Evolutionary conservation across 2,329 filamentous ascomycete genomes (phyloP), one percentile per base, ranked within the genome.

Genomic region (Colletotrichum gigasporum): DNA sequence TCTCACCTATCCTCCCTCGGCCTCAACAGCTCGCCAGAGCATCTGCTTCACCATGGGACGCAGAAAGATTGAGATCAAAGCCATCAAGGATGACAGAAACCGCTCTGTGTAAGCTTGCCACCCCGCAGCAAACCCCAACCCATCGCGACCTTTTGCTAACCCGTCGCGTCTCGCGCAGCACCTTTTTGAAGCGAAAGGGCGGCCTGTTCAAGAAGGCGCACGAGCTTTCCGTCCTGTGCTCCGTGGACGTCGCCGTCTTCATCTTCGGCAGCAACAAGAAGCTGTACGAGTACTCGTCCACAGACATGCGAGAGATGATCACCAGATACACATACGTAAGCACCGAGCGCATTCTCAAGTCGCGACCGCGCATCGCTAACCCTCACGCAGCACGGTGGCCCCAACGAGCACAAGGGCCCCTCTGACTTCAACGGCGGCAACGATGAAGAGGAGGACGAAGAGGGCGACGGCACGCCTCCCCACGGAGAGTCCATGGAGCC

Each of bases 251-350:
- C 70, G 96, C 96, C 39, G 96, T 99, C 74, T 96, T 99, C 78
- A 97, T 99, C 73, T 98, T 98, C 75, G 95, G 95, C 68, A 94
- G 93, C 81, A 99, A 99, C 80, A 99, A 98, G 86, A 98, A 98
- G 82, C 86, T 99, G 24, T 97, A 98, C 79, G 94, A 99, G 79
- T 99, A 97, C 78, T 98, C 94, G 11, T 98, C 95, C 16, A 85
- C 89, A 71, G 93, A 97, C 77, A 97, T 99, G 87, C 91, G 91
- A 76, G 93, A 97, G 69, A 92, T 96, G 51, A 89, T 99, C 69
- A 87, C 87, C 53, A 88, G 93, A 76, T 96, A 97, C 75, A 90
- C 94, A 88, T 97, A 94, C 79, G 95, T 97, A 83, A 73, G 93
- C 87, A 53, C 24, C 53, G 51, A 59, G 50, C 37, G 12, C 8